phyloP scores from a whole-genome alignment of 2,329 filamentous ascomycete genomes.

The Paracamarosporium sp. region DNA sequence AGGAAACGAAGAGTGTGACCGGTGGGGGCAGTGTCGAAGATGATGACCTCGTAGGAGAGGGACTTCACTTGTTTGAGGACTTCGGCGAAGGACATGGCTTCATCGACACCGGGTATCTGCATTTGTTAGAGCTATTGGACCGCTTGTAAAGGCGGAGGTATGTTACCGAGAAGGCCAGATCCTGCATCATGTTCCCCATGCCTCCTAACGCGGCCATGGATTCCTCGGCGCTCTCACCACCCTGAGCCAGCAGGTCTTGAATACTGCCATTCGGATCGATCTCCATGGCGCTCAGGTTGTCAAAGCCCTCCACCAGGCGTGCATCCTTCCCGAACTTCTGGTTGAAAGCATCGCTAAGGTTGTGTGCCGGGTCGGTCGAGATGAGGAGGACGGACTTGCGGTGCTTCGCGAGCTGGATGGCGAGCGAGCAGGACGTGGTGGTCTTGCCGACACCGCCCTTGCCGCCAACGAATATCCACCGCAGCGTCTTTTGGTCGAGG shows the following conservation, averaged over 20 bases:
- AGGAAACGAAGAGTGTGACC: slow-evolving; percentile 98
- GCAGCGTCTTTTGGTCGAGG: slow-evolving; percentile 90
- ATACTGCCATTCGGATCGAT: slow-evolving; percentile 98
- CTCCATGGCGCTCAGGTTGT: slow-evolving; percentile 97
- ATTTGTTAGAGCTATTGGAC: not conserved
- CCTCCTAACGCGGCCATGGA: slow-evolving; percentile 71
- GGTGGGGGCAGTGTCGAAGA: slow-evolving; percentile 98
- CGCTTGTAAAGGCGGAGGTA: slow-evolving; percentile 15
- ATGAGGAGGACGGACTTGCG: slow-evolving; percentile 97
- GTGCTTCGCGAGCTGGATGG: slow-evolving; percentile 94
- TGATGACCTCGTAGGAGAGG: slow-evolving; percentile 97
- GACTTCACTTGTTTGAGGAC: slow-evolving; percentile 99
- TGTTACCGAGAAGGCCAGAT: slow-evolving; percentile 89
- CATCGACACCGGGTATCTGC: slow-evolving; percentile 96
- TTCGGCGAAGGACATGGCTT: slow-evolving; percentile 99
- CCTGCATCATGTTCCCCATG: slow-evolving; percentile 97
- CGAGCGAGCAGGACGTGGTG: slow-evolving; percentile 97
- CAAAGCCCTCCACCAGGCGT: slow-evolving; percentile 86
- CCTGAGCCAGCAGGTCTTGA: slow-evolving; percentile 86
- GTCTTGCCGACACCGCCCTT: slow-evolving; percentile 99
- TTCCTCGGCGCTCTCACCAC: slow-evolving; percentile 74
- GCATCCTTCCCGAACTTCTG: slow-evolving; percentile 99
- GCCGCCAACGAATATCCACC: slow-evolving; percentile 99
- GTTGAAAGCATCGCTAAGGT: slow-evolving; percentile 95
- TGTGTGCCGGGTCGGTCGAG: slow-evolving; percentile 97